Conservation (phyloP, 2,329 filamentous ascomycete genomes). For the Colletotrichum zoysiae region DNA sequence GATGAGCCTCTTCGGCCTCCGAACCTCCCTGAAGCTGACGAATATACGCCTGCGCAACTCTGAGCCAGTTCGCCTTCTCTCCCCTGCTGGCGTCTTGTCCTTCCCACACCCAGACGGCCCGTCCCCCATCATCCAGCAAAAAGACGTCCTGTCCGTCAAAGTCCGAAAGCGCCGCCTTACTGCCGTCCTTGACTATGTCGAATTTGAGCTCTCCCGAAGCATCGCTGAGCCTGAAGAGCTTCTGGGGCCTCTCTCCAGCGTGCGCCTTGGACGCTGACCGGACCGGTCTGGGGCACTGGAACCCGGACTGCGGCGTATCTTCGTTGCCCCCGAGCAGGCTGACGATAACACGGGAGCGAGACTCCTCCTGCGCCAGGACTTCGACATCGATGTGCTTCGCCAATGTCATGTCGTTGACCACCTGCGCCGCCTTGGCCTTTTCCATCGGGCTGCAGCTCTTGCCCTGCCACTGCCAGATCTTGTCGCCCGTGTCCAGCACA, state of each 20-base stretch:
- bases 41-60: slow-evolving; percentile 69
- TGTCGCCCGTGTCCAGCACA: slow-evolving; percentile 70
- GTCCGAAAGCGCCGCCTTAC: slow-evolving; percentile 58
- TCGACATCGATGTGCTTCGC: slow-evolving; percentile 75
- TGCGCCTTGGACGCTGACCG: slow-evolving; percentile 45
- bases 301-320: slow-evolving; percentile 53
- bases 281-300: slow-evolving; percentile 59
- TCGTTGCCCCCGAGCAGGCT: slow-evolving; percentile 65
- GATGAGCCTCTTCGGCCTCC: slow-evolving; percentile 52
- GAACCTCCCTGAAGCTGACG: slow-evolving; percentile 53
- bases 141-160: slow-evolving; percentile 73
- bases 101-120: slow-evolving; percentile 75
- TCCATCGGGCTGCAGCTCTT: slow-evolving; percentile 75
- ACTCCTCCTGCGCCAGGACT: slow-evolving; percentile 72
- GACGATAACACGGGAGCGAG: slow-evolving; percentile 66
- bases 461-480: slow-evolving; percentile 80
- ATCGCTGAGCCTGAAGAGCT: slow-evolving; percentile 74
- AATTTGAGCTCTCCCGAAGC: slow-evolving; percentile 69
- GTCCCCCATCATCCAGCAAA: slow-evolving; percentile 69
- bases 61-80: slow-evolving; percentile 73
- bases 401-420: slow-evolving; percentile 73
- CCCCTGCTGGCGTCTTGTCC: slow-evolving; percentile 67
- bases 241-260: slow-evolving; percentile 49
- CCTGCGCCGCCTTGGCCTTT: slow-evolving; percentile 75
- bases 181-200: slow-evolving; percentile 68